Evolutionary conservation across 345 rosid species (phyloP).

Genomic region (Litchi chinensis): DNA sequence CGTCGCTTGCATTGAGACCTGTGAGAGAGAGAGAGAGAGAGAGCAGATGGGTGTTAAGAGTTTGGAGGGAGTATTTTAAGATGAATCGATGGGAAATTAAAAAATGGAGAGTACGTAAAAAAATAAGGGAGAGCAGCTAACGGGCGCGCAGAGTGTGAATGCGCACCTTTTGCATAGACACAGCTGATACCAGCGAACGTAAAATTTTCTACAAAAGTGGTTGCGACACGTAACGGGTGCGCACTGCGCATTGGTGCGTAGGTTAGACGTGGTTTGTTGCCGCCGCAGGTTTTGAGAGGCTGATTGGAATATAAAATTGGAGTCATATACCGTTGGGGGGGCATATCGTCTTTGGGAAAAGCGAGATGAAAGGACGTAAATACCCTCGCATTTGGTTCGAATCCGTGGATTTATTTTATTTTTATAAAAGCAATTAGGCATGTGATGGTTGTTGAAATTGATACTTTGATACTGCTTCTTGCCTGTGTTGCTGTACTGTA

Average conservation of each 20-base stretch:
- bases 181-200: constrained; percentile 10
- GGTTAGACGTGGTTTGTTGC: background rate
- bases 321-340: background rate
- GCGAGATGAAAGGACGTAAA: background rate
- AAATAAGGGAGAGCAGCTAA: background rate
- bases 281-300: constrained; percentile 18
- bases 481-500: constrained; percentile 4
- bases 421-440: background rate
- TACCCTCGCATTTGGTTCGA: background rate
- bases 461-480: background rate
- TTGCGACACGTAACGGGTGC: constrained; percentile 29
- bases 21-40: background rate
- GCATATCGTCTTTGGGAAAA: background rate
- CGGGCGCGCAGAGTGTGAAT: constrained; percentile 8
- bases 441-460: constrained; percentile 21
- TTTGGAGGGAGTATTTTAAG: background rate
- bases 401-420: background rate
- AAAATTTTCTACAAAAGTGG: background rate
- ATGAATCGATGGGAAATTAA: constrained; percentile 23
- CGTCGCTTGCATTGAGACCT: background rate
- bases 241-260: background rate
- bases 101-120: background rate
- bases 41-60: background rate
- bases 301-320: background rate
- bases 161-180: constrained; percentile 21